A percentile compares a stretch with the other conserved stretches of the same genome.
Conservation (phyloP, 176 grass and related monocot species). For the Tuctoria greenei region DNA sequence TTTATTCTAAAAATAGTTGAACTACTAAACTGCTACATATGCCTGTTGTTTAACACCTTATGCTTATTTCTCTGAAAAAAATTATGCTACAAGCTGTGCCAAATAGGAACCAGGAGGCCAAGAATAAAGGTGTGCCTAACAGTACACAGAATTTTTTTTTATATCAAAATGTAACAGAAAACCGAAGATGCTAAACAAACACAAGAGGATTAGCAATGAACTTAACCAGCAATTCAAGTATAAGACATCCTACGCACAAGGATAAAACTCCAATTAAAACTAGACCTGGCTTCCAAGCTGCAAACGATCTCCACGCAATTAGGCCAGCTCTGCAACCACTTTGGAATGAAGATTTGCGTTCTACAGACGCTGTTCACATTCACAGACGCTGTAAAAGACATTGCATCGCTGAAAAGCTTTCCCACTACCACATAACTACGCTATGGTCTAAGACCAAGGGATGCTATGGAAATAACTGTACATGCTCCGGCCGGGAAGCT, state of each 20-base stretch:
- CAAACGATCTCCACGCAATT: not conserved
- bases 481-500: not conserved
- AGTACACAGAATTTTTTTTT: too few species aligned
- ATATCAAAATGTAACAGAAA: too few species aligned
- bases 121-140: too few species aligned
- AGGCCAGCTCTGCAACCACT: not conserved
- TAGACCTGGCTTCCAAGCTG: not conserved
- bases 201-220: too few species aligned
- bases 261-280: not conserved
- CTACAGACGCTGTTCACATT: not conserved
- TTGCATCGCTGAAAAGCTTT: not conserved
- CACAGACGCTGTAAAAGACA: not conserved
- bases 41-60: too few species aligned
- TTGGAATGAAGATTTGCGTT: not conserved
- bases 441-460: too few species aligned
- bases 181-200: too few species aligned
- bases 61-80: too few species aligned
- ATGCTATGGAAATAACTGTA: constrained; percentile 25
- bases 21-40: too few species aligned
- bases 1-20: too few species aligned
- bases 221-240: not conserved
- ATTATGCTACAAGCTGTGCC: too few species aligned
- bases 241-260: not conserved
- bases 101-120: too few species aligned
- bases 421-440: not conserved